A percentile compares a stretch with the other conserved stretches of the same genome.
These are phyloP conservation scores for Cetradonia linearis DNA, from an alignment of 495 filamentous ascomycete genomes.

Conservation along the genomic window DNA sequence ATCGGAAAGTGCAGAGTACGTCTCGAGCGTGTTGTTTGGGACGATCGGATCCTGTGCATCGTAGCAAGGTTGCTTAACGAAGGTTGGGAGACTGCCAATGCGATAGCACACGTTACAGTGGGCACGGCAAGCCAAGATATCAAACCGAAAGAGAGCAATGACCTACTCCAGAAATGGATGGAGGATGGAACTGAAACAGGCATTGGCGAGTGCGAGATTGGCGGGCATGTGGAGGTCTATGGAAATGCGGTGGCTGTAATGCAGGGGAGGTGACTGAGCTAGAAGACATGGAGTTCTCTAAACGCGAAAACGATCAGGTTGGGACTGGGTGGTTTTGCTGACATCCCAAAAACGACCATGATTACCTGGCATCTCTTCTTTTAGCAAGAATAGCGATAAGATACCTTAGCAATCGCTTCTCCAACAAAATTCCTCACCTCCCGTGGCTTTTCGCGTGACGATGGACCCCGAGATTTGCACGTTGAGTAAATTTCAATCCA, in stretches of 20 bases:
- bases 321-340: background rate
- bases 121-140: slow-evolving; percentile 62
- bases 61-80: slow-evolving; percentile 57
- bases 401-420: background rate
- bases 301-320: background rate
- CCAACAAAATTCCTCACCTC: background rate
- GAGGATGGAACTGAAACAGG: slow-evolving; percentile 40
- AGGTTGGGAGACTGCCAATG: slow-evolving; percentile 61
- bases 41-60: slow-evolving; percentile 77
- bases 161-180: slow-evolving; percentile 62
- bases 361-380: background rate
- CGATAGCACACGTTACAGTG: slow-evolving; percentile 77
- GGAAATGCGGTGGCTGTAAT: slow-evolving; percentile 37
- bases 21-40: slow-evolving; percentile 65
- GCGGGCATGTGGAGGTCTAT: slow-evolving; percentile 36
- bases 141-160: slow-evolving; percentile 91
- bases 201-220: slow-evolving; percentile 37
- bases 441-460: background rate
- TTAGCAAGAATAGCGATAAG: background rate
- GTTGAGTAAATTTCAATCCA: background rate
- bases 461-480: background rate
- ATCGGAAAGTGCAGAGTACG: slow-evolving; percentile 45
- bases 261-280: slow-evolving; percentile 25
- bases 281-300: background rate
- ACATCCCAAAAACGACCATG: background rate